Conservation (phyloP, 2,329 filamentous ascomycete genomes). For the Fonsecaea multimorphosa region DNA sequence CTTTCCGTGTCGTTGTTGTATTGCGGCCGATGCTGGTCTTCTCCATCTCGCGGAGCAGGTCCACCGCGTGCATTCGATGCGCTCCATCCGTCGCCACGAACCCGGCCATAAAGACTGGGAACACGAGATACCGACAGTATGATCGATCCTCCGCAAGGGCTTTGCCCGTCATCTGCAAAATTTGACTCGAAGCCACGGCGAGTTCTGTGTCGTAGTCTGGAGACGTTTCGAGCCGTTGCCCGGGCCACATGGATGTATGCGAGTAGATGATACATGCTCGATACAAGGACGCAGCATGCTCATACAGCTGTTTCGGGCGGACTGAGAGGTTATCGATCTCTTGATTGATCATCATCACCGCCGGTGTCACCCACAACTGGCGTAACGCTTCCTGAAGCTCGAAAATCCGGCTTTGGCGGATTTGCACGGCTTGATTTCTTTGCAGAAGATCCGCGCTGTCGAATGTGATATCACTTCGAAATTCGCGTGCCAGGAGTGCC, state of each 20-base stretch:
- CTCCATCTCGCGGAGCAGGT: constrained; percentile 58
- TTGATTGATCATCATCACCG: constrained; percentile 46
- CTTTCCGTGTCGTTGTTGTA: constrained; percentile 51
- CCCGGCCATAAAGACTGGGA: constrained; percentile 63
- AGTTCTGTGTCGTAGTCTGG: constrained; percentile 51
- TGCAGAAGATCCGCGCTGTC: constrained; percentile 30
- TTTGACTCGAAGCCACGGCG: constrained; percentile 51
- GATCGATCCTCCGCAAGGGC: constrained; percentile 49
- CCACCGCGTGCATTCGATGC: constrained; percentile 55
- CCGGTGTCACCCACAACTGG: constrained; percentile 48
- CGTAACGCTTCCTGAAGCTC: constrained; percentile 47
- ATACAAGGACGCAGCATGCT: constrained; percentile 57
- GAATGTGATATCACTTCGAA: constrained; percentile 47
- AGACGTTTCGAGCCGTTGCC: constrained; percentile 52
- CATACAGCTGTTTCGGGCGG: constrained; percentile 48
- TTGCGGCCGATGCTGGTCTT: constrained; percentile 57
- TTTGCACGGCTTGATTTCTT: constrained; percentile 37
- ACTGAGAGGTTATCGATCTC: constrained; percentile 47
- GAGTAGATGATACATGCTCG: constrained; percentile 59
- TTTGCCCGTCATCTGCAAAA: constrained; percentile 53
- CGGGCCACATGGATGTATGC: constrained; percentile 61
- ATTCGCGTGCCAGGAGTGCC: constrained; percentile 51
- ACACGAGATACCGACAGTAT: constrained; percentile 56
- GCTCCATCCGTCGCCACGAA: constrained; percentile 49
- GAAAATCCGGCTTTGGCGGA: constrained; percentile 45